Base-by-base conservation (phyloP, 2,329 filamentous ascomycete species). In the Fusarium setosum region DNA sequence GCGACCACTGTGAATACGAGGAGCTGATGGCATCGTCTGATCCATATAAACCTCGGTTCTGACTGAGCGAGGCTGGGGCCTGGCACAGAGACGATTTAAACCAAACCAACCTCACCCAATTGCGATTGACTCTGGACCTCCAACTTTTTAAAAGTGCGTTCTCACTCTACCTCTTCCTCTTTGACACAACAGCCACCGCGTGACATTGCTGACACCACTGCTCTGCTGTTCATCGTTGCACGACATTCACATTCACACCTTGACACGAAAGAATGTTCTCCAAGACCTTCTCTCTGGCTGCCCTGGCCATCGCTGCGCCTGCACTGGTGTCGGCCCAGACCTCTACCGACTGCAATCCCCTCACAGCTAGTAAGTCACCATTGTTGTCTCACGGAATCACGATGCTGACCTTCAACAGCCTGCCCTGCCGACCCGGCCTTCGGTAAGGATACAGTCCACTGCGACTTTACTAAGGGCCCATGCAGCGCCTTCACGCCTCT, bases 401-500 rank as follows among this genome's bases (percentile, higher is more conserved):
- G 17, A 15, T 10, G 41, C 66, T 60, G 20, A 65, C 48, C 51
- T 38, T 4, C 1, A 2, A 13, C n/a, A 75, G 75, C 59, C 35
- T 93, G 91, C 74, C 84, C 88, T 21, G 75, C 90, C 32, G 82
- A 93, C 72, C 83, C 89, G 21, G 91, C 91, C 3, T 83, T 93
- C 4, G 90, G 91, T 51, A 89, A 75, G 80, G 81, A 76, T 23
- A 65, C 86, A 20, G 87, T 71, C 81, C 79, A 68, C 44, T 76
- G 90, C 73, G 90, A 93, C 78, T 92, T 94, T 76, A 87, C 85
- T 32, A 80, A 86, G 55, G 88, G 88, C 32, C 72, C 81, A 4
- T 90, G 90, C 20, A 54, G 61, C 23, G 68, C 73, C 41, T 72
- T 73, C 18, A 44, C 31, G 15, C 66, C 64, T 10, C 47, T 74